Percentiles rank a stretch among this genome's conserved stretches.
These are phyloP conservation scores for Rhodotorula toruloides DNA, from an alignment of 768 basidiomycete genomes.

Conservation along the genomic window DNA sequence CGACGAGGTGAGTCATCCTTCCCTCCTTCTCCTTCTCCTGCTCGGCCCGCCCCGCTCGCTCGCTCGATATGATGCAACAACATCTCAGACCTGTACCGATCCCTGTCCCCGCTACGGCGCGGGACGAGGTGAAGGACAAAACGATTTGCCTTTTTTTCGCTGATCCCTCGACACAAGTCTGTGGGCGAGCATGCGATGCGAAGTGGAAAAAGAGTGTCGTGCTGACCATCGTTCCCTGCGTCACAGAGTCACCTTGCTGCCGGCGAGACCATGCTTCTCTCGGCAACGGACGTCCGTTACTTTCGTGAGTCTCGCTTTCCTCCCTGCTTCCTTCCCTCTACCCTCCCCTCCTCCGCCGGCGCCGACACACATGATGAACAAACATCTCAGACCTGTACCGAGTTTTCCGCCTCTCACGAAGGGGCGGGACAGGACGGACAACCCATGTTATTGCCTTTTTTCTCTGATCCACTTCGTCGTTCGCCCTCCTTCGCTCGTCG, in stretches of 20 bases:
- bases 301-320: too few relatives aligned
- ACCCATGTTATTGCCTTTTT: constrained; percentile 26
- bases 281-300: too few relatives aligned
- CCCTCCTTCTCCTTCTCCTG: neutral
- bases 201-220: too few relatives aligned
- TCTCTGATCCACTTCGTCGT: neutral
- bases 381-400: constrained; percentile 33
- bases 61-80: constrained; percentile 14
- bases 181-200: too few relatives aligned
- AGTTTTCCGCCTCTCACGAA: neutral
- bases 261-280: too few relatives aligned
- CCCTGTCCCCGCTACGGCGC: constrained; percentile 1
- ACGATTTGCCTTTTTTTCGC: constrained; percentile 23
- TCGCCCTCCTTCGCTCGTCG: neutral
- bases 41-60: neutral
- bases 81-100: constrained; percentile 34
- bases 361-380: constrained; percentile 12
- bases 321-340: neutral
- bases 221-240: too few relatives aligned
- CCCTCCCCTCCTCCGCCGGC: neutral
- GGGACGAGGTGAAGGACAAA: constrained; percentile 17
- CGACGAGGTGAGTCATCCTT: neutral
- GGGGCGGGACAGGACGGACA: constrained; percentile 4
- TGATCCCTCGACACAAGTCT: neutral
- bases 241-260: too few relatives aligned